Base-by-base conservation (phyloP, 2,329 filamentous ascomycete species). In the Pseudogymnoascus sp. region DNA sequence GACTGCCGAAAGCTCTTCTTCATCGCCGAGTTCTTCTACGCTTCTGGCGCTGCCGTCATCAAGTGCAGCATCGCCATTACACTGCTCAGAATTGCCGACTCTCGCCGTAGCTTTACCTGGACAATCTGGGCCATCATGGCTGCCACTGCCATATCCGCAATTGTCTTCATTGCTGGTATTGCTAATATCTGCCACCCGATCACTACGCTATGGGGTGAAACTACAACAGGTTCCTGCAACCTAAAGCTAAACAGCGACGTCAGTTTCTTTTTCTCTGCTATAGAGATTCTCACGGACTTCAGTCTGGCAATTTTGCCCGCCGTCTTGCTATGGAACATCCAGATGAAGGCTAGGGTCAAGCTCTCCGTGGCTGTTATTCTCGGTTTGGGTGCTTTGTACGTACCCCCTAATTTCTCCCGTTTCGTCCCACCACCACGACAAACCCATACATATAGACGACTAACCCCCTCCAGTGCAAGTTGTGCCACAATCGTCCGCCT, bases 331-430 rank as follows among this genome's bases (percentile, higher is more conserved):
- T 75, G 73, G 68, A 74, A 78, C 14, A 75, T 79, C 25, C 76
- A 79, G 36, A 76, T 81, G 67, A 77, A 79, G 64, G 69, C 71
- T 19, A 72, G 73, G n/a, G 75, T 77, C 23, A 81, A 81, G 67
- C 68, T 78, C n/a, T 79, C 78, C 0, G 77, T 81, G 2, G 73
- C 75, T 34, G 68, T 78, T 0, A 75, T 81, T 37, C 77, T 81
- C 71, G 75, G 72, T 0, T 69, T 80, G 36, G 79, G 77, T 66
- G 77, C 78, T 36, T 74, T 78, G 76, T 79, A 68, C 72, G 74
- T 66, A 37, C 6, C 23, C 28, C 48, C 8, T 7, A 6, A 36
- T 36, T 28, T 4, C 16, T 43, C 43, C 11, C n/a, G 25, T 16
- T 10, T 13, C 21, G 13, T 14, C 19, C 25, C 10, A 34, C 6